Base-by-base conservation (phyloP, 108 stramenopile species). In the Hondaea fermentalgiana region DNA sequence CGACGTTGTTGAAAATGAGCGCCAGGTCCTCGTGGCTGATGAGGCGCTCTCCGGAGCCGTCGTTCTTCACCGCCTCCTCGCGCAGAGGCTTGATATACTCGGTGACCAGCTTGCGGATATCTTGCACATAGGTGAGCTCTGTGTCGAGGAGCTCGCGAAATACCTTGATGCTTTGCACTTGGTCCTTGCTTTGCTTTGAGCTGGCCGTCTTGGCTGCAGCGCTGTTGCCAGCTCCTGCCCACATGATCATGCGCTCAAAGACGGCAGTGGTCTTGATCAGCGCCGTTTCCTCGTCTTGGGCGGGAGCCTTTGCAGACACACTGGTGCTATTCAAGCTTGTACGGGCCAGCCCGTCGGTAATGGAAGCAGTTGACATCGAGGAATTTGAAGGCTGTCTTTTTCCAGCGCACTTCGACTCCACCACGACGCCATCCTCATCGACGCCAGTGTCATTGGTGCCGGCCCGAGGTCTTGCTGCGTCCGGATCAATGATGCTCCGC, bases 211-310 rank as follows among this genome's bases (percentile, higher is more conserved):
- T 42, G 64, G 35, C 8, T 17, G 64, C 64, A 12, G 64, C 12
- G 76, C 76, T 35, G n/a, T 23, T 42, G 25, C 51, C 51, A 17
- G 49, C 76, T 12, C 76, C 76, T 12, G 23, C 51, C 76, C 76
- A 83, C 76, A 83, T 2, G 76, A 83, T 83, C 76, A 83, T 83
- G 49, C 76, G 76, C 76, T 83, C 76, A 45, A 83, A 83, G 28
- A 83, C 76, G n/a, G 76, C 76, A 6, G 76, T 53, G 51, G 51
- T 83, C 5, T 83, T 83, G 51, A 83, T 83, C 0, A 83, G 76
- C 25, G 51, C 45, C 23, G 76, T 53, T 12, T 83, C 76, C 8
- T 83, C 76, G n/a, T 83, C 76, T 17, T 35, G 25, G 64, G 35
- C 64, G 64, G 17, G 35, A 8, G 64, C n/a, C 14, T 14, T n/a